Evolutionary conservation across 257 asterid genomes (phyloP).

Genomic region (Scutellaria minor): DNA sequence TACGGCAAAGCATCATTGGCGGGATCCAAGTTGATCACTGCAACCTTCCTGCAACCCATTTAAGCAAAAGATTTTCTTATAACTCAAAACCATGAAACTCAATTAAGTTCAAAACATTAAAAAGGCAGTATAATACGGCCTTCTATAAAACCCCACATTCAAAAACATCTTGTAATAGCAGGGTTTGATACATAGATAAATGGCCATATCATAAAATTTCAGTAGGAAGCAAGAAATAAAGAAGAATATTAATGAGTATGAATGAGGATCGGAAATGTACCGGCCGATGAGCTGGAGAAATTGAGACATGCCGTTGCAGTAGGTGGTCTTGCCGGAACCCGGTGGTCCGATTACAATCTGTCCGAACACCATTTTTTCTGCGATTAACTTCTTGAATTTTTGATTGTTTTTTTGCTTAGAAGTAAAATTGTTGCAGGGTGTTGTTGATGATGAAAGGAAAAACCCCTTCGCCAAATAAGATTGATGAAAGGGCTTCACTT

Average conservation of each 20-base stretch:
- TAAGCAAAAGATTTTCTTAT: slow-evolving; percentile 11
- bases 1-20: slow-evolving; percentile 97
- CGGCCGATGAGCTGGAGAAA: slow-evolving; percentile 90
- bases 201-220: slow-evolving; percentile 7
- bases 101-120: slow-evolving; percentile 6
- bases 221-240: slow-evolving; percentile 16
- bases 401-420: too few species aligned
- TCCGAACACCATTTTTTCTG: slow-evolving; percentile 74
- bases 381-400: too few species aligned
- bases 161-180: background rate
- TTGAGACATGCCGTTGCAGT: slow-evolving; percentile 99
- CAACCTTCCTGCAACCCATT: slow-evolving; percentile 81
- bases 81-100: background rate
- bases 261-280: slow-evolving; percentile 41
- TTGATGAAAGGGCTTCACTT: too few species aligned
- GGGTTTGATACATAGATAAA: background rate
- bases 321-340: slow-evolving; percentile 98
- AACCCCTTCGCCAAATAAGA: too few species aligned
- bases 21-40: slow-evolving; percentile 92
- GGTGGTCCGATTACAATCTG: slow-evolving; percentile 99
- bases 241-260: background rate
- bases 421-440: too few species aligned
- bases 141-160: background rate
- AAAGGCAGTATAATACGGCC: background rate
- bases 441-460: too few species aligned